phyloP scores from a whole-genome alignment of 805 yeast species.

The Cyberlindnera lachancei region DNA sequence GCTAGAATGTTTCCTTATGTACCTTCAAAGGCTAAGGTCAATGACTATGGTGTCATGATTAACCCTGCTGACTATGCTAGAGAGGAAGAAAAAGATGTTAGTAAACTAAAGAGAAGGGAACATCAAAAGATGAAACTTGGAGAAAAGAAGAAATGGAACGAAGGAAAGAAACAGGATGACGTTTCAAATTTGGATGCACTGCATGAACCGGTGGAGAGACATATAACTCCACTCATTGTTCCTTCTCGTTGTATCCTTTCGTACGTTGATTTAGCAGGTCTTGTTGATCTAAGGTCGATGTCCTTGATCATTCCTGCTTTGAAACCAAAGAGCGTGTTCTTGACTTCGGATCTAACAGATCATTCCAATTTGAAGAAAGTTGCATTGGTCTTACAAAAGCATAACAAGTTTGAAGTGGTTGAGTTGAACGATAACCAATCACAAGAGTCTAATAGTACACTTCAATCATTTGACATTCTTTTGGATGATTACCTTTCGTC shows the following conservation, averaged over 20 bases:
- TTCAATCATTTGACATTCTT: conserved; percentile 52
- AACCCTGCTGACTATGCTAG: conserved; percentile 55
- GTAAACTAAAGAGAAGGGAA: conserved; percentile 22
- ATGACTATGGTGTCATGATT: conserved; percentile 83
- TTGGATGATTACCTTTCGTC: conserved; percentile 57
- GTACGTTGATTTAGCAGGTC: conserved; percentile 74
- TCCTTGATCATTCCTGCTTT: conserved; percentile 69
- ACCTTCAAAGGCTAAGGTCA: conserved; percentile 51
- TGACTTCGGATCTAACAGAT: conserved; percentile 40
- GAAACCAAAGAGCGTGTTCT: conserved; percentile 67
- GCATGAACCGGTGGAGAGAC: conserved; percentile 43
- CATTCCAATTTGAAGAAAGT: conserved; percentile 9
- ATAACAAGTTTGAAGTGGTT: conserved; percentile 26
- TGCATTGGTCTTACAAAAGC: conserved; percentile 15
- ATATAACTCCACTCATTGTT: conserved; percentile 27
- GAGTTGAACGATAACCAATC: conserved; percentile 29
- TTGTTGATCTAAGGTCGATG: conserved; percentile 78
- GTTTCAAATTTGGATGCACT: conserved; percentile 42
- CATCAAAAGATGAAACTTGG: conserved; percentile 24
- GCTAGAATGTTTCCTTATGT: conserved; percentile 71
- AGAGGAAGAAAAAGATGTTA: conserved; percentile 38
- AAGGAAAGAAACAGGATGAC: conserved; percentile 42
- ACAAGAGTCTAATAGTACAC: conserved; percentile 45
- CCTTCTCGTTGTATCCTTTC: conserved; percentile 62
- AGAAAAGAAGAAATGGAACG: conserved; percentile 30